Conservation (phyloP, 495 filamentous ascomycete species). For the Penicillium daleae region DNA sequence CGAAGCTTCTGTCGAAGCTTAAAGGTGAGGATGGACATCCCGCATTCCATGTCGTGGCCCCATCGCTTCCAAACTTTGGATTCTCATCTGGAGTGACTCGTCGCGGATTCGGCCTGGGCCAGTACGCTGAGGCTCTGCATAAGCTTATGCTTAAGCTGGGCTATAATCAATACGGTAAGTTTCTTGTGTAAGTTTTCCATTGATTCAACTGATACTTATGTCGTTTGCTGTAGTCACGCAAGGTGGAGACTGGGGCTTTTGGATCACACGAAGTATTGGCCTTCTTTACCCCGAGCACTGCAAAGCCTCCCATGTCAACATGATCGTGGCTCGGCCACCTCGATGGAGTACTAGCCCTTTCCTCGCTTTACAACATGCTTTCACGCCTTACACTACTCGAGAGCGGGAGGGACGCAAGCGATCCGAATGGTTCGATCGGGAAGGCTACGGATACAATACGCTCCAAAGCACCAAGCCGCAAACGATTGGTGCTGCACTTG, state of each 20-base stretch:
- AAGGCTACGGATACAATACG: conserved; percentile 60
- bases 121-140: conserved; percentile 66
- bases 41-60: conserved; percentile 50
- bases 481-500: conserved; percentile 60
- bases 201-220: neutral
- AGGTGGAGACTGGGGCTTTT: conserved; percentile 71
- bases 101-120: conserved; percentile 56
- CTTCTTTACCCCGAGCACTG: conserved; percentile 58
- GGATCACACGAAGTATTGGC: conserved; percentile 62
- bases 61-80: conserved; percentile 47
- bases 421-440: conserved; percentile 50
- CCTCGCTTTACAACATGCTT: conserved; percentile 28
- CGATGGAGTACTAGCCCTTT: conserved; percentile 23
- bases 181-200: neutral
- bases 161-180: conserved; percentile 63
- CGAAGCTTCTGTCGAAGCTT: conserved; percentile 39
- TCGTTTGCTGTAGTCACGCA: conserved; percentile 50
- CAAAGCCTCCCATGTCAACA: conserved; percentile 68
- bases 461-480: conserved; percentile 65
- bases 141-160: conserved; percentile 69
- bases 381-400: conserved; percentile 30
- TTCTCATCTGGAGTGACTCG: conserved; percentile 44
- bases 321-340: conserved; percentile 47
- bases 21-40: conserved; percentile 28
- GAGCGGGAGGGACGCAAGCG: conserved; percentile 51